phyloP scores from a whole-genome alignment of 768 basidiomycete genomes.

The Rhodotorula diobovata region DNA sequence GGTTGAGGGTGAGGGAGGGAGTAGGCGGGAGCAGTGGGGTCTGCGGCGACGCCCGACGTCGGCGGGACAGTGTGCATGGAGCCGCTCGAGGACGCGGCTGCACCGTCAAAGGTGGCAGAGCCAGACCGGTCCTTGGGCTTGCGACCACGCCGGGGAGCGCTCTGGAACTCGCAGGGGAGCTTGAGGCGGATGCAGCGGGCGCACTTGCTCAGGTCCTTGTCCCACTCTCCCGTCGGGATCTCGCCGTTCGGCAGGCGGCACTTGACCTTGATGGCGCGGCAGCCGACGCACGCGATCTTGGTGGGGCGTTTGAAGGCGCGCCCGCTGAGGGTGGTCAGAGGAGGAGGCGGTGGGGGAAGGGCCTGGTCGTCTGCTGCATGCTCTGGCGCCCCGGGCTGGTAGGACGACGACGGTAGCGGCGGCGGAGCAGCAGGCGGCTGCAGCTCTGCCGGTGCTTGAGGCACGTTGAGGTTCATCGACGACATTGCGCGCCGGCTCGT shows the following conservation, averaged over 20 bases:
- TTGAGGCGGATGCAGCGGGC: slow-evolving; percentile 15
- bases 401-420: too few relatives aligned
- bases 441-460: too few relatives aligned
- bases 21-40: background rate
- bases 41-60: background rate
- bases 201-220: slow-evolving; percentile 2
- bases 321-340: too few relatives aligned
- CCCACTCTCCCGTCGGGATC: slow-evolving; percentile 6
- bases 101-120: rapidly evolving
- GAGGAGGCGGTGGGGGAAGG: too few relatives aligned
- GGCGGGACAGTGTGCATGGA: background rate
- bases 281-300: background rate
- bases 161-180: slow-evolving; percentile 22
- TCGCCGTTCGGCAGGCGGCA: slow-evolving; percentile 17
- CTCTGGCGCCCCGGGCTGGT: too few relatives aligned
- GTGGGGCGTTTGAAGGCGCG: too few relatives aligned
- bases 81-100: background rate
- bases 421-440: too few relatives aligned
- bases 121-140: slow-evolving; percentile 16
- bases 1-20: background rate
- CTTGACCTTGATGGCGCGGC: slow-evolving; percentile 10
- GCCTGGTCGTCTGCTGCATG: too few relatives aligned
- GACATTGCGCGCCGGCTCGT: too few relatives aligned
- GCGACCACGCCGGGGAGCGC: slow-evolving; percentile 5
- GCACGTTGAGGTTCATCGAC: too few relatives aligned